A percentile compares a stretch with the other conserved stretches of the same genome.
Conservation (phyloP, 2,329 filamentous ascomycete genomes). For the Ophiostoma himal-ulmi region DNA sequence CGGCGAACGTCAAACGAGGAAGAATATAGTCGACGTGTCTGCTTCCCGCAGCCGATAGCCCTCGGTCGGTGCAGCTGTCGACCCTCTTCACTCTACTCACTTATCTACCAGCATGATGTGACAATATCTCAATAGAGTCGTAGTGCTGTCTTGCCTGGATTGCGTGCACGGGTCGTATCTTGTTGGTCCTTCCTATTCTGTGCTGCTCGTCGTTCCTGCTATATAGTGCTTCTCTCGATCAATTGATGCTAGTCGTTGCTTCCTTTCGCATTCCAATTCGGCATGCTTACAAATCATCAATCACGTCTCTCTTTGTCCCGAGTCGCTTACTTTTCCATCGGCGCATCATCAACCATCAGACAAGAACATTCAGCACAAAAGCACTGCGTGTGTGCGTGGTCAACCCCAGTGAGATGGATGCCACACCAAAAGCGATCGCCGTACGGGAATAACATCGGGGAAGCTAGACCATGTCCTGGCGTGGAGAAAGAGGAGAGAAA, state of each 20-base stretch:
- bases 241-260: not conserved
- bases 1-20: not conserved
- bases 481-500: not conserved
- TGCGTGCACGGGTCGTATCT: not conserved
- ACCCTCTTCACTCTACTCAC: too few species aligned
- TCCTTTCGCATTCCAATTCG: not conserved
- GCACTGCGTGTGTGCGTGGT: not conserved
- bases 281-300: not conserved
- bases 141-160: too few species aligned
- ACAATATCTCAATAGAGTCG: too few species aligned
- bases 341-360: not conserved
- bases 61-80: too few species aligned
- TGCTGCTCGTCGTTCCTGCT: not conserved
- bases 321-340: not conserved
- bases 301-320: not conserved
- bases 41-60: too few species aligned
- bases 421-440: not conserved
- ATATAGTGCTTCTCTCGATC: not conserved
- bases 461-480: not conserved
- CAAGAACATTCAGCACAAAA: not conserved
- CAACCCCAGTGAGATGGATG: not conserved
- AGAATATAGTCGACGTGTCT: too few species aligned
- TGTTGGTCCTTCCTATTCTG: not conserved
- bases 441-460: not conserved
- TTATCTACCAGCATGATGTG: too few species aligned